Evolutionary conservation across 805 yeast species (phyloP).

Genomic region (Yarrowia keelungensis): DNA sequence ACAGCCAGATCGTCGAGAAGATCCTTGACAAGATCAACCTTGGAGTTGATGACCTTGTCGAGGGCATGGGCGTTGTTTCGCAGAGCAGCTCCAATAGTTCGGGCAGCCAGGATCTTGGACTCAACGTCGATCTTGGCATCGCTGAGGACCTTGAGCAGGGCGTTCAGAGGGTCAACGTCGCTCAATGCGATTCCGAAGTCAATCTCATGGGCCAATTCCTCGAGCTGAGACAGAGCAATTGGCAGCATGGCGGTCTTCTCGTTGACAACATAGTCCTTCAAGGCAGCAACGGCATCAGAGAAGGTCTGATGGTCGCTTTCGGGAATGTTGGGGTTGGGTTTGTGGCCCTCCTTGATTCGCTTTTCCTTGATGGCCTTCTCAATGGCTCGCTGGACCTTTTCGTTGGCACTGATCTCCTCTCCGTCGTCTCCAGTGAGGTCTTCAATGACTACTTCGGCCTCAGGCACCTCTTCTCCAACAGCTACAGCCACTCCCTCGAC

Average conservation of each 20-base stretch:
- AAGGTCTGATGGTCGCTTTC: constrained; percentile 24
- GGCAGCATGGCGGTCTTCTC: not conserved
- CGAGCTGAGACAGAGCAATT: constrained; percentile 15
- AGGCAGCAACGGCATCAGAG: constrained; percentile 11
- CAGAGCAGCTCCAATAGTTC: constrained; percentile 68
- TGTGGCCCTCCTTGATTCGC: constrained; percentile 21
- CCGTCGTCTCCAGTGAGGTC: constrained; percentile 20
- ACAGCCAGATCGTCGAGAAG: constrained; percentile 6
- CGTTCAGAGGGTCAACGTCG: not conserved
- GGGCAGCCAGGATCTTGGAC: constrained; percentile 50
- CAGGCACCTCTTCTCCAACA: constrained; percentile 29
- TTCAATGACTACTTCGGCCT: constrained; percentile 7
- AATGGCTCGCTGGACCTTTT: constrained; percentile 28
- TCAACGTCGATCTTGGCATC: constrained; percentile 41
- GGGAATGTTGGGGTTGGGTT: constrained; percentile 34
- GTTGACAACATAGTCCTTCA: constrained; percentile 14
- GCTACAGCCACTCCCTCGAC: constrained; percentile 39
- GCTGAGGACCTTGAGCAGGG: not conserved
- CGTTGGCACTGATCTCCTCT: constrained; percentile 8
- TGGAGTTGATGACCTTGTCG: constrained; percentile 9
- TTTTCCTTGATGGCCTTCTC: constrained; percentile 34
- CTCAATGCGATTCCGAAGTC: constrained; percentile 36
- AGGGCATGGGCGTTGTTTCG: constrained; percentile 74
- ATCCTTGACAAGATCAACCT: constrained; percentile 16
- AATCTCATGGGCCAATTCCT: constrained; percentile 33